phyloP scores from a whole-genome alignment of 129 eudicot species.

The Sambucus nigra region DNA sequence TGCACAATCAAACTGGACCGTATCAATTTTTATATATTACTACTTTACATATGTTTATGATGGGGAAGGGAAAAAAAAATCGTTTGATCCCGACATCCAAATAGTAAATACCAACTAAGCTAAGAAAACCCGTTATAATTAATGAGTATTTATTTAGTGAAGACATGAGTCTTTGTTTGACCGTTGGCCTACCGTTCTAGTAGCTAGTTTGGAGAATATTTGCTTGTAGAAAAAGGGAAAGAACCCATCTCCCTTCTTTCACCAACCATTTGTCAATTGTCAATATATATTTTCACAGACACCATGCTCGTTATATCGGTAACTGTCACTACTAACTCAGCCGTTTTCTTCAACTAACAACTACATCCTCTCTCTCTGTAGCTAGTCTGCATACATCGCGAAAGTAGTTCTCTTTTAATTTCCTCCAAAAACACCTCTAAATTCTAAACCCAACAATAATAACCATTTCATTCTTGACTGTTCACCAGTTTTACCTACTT shows the following conservation, averaged over 20 bases:
- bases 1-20: too few relatives aligned
- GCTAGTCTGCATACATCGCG: too few relatives aligned
- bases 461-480: conserved; percentile 19
- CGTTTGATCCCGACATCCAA: too few relatives aligned
- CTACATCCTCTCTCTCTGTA: not conserved
- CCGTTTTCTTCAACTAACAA: conserved; percentile 7
- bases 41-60: too few relatives aligned
- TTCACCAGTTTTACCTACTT: conserved; percentile 32
- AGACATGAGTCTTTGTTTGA: conserved; percentile 10
- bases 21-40: too few relatives aligned
- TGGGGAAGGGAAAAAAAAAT: too few relatives aligned
- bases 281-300: not conserved
- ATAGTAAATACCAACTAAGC: too few relatives aligned
- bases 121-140: too few relatives aligned
- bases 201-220: conserved; percentile 4
- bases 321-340: conserved; percentile 9
- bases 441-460: too few relatives aligned
- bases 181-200: conserved; percentile 33
- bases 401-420: too few relatives aligned
- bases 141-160: too few relatives aligned
- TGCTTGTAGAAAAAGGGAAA: not conserved
- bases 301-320: conserved; percentile 1
- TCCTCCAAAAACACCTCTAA: too few relatives aligned
- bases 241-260: not conserved
- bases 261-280: conserved; percentile 15